These are phyloP conservation scores for Talaromyces liani DNA, from an alignment of 495 filamentous ascomycete species.

Conservation along the genomic window DNA sequence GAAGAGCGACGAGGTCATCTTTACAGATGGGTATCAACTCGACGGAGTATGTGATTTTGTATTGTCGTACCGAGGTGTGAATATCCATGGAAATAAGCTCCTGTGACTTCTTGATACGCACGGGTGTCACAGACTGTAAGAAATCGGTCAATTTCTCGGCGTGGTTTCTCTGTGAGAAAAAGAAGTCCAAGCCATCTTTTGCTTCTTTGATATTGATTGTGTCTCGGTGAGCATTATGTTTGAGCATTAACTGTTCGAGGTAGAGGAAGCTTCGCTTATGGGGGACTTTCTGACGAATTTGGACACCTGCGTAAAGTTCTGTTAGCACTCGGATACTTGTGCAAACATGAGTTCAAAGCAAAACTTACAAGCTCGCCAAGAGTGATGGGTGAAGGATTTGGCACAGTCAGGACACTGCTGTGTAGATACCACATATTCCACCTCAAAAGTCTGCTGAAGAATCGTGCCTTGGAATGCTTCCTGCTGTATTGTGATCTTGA, in stretches of 20 bases:
- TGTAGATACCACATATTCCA: conserved; percentile 78
- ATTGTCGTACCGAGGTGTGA: conserved; percentile 80
- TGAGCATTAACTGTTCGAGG: conserved; percentile 93
- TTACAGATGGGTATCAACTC: conserved; percentile 92
- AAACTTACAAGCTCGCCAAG: conserved; percentile 59
- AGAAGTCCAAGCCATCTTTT: conserved; percentile 92
- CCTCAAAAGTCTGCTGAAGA: conserved; percentile 90
- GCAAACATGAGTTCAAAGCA: background rate
- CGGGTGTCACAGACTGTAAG: conserved; percentile 70
- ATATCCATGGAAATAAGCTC: conserved; percentile 91
- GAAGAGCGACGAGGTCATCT: conserved; percentile 91
- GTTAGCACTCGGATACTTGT: background rate
- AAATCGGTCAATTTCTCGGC: conserved; percentile 93
- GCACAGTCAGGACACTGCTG: conserved; percentile 89
- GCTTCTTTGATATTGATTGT: conserved; percentile 96
- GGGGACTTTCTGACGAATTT: conserved; percentile 92
- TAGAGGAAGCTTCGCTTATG: conserved; percentile 97
- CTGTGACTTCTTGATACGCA: conserved; percentile 74
- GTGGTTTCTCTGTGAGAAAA: conserved; percentile 78
- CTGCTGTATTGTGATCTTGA: conserved; percentile 88
- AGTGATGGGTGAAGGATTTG: conserved; percentile 92
- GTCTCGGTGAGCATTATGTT: conserved; percentile 85
- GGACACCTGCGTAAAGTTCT: conserved; percentile 40
- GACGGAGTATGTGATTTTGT: conserved; percentile 85
- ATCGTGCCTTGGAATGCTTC: conserved; percentile 68